phyloP scores from a whole-genome alignment of 257 asterid genomes.

The Nyctanthes arbortristis region DNA sequence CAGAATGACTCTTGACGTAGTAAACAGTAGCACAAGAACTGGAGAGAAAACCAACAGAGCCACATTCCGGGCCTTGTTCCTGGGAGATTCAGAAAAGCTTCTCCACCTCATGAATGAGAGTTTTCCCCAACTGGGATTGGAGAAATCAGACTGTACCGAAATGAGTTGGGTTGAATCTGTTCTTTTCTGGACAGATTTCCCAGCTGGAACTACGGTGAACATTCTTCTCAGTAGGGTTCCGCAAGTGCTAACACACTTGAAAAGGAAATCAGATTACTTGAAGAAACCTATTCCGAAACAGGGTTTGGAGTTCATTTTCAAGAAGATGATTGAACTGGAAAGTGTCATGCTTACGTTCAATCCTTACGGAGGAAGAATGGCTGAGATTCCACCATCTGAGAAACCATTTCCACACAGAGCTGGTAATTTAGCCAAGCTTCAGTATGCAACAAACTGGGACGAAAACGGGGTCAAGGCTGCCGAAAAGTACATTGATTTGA shows the following conservation, averaged over 20 bases:
- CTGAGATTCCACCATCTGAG: slow-evolving; percentile 10
- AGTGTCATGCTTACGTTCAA: slow-evolving; percentile 7
- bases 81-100: slow-evolving; percentile 29
- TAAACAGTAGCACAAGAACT: background rate
- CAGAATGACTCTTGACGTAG: slow-evolving; percentile 12
- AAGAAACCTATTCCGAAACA: slow-evolving; percentile 29
- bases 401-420: slow-evolving; percentile 17
- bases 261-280: slow-evolving; percentile 40
- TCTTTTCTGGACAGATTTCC: slow-evolving; percentile 21
- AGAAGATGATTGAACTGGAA: slow-evolving; percentile 35
- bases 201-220: slow-evolving; percentile 17
- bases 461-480: slow-evolving; percentile 3
- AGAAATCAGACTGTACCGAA: slow-evolving; percentile 20
- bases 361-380: slow-evolving; percentile 21
- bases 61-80: slow-evolving; percentile 21
- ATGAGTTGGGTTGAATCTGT: slow-evolving; percentile 41
- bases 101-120: slow-evolving; percentile 15
- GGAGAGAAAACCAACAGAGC: slow-evolving; percentile 13
- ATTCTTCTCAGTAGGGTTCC: slow-evolving; percentile 28
- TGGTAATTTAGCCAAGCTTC: slow-evolving; percentile 8
- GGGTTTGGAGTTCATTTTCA: slow-evolving; percentile 31
- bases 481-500: background rate
- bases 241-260: slow-evolving; percentile 9
- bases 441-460: slow-evolving; percentile 20
- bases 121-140: slow-evolving; percentile 30